phyloP scores from a whole-genome alignment of 2,329 filamentous ascomycete genomes.

The Tolypocladium paradoxum region DNA sequence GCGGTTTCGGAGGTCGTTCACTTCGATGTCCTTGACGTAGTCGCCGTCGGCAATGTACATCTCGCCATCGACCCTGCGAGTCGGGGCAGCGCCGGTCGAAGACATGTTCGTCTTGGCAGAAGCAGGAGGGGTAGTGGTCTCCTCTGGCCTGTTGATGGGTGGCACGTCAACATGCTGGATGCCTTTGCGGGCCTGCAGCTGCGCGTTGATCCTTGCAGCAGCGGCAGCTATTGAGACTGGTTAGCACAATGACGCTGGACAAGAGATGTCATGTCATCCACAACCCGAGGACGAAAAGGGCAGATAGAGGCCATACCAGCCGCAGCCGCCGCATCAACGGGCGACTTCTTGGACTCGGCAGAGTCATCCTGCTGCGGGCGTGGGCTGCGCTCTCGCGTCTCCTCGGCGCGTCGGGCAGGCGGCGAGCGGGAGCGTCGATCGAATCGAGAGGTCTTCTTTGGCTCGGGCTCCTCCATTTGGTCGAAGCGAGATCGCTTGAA shows the following conservation, averaged over 20 bases:
- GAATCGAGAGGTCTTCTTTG: conserved; percentile 68
- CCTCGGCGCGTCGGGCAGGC: conserved; percentile 53
- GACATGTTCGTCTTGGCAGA: conserved; percentile 26
- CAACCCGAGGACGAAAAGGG: too few species aligned
- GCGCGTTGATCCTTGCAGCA: conserved; percentile 77
- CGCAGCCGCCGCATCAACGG: conserved; percentile 61
- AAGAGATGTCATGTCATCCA: not conserved
- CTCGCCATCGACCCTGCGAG: conserved; percentile 63
- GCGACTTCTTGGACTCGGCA: conserved; percentile 35
- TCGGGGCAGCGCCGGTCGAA: conserved; percentile 19
- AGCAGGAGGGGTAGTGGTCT: conserved; percentile 15
- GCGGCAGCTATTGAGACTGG: conserved; percentile 55
- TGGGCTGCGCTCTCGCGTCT: conserved; percentile 68
- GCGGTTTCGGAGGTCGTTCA: conserved; percentile 94
- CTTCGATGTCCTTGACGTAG: conserved; percentile 97
- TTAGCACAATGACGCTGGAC: conserved; percentile 3
- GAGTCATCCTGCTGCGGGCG: conserved; percentile 34
- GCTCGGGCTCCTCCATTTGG: conserved; percentile 67
- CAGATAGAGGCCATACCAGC: conserved; percentile 46
- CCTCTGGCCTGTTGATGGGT: conserved; percentile 55
- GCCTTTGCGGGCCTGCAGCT: conserved; percentile 75
- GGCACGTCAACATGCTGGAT: conserved; percentile 86
- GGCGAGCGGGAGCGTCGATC: conserved; percentile 88
- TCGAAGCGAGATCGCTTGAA: conserved; percentile 89
- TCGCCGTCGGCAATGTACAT: conserved; percentile 95